These are phyloP conservation scores for Ilyonectria mors-panacis DNA, from an alignment of 2,329 filamentous ascomycete species.

Conservation along the genomic window DNA sequence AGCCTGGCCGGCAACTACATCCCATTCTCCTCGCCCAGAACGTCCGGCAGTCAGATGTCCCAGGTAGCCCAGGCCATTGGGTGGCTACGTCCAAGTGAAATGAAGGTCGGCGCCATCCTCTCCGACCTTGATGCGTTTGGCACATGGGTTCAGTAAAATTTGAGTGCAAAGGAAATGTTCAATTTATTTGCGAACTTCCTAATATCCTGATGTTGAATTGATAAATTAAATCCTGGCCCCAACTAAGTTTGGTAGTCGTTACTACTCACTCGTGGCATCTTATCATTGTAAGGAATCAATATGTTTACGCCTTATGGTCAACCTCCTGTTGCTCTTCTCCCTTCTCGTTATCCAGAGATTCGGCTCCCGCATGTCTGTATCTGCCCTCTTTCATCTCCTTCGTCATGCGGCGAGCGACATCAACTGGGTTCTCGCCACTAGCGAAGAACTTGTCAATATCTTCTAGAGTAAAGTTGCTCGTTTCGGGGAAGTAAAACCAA, in stretches of 20 bases:
- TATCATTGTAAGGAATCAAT: not conserved
- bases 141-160: too few species aligned
- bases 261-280: not conserved
- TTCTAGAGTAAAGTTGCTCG: conserved; percentile 63
- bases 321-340: conserved; percentile 18
- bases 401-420: conserved; percentile 22
- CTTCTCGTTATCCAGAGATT: conserved; percentile 29
- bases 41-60: too few species aligned
- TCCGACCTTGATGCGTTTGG: too few species aligned
- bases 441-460: conserved; percentile 61
- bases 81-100: too few species aligned
- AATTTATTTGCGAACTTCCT: too few species aligned
- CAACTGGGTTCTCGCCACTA: conserved; percentile 22
- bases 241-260: not conserved
- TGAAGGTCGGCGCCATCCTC: too few species aligned
- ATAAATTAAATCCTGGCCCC: not conserved
- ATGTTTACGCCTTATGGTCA: conserved; percentile 5
- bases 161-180: too few species aligned
- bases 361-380: conserved; percentile 21
- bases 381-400: conserved; percentile 33
- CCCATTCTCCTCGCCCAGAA: too few species aligned
- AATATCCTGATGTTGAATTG: not conserved
- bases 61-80: too few species aligned
- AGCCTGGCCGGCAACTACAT: too few species aligned
- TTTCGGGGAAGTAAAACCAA: conserved; percentile 68